phyloP scores from a whole-genome alignment of 1,139 yeast genomes.

The Yamadazyma mexicana region DNA sequence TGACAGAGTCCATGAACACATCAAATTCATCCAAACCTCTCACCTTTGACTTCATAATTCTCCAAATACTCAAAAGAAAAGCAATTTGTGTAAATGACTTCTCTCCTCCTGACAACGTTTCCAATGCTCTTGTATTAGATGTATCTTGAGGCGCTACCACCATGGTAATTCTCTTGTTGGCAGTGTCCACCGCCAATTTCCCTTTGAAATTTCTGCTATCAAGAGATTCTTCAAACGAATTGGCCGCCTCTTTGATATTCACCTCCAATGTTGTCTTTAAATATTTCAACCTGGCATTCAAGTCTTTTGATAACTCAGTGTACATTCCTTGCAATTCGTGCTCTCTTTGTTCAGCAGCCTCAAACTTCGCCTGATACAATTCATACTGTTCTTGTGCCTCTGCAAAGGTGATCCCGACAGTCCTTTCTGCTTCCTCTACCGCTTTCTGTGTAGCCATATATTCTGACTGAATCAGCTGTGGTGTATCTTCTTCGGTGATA shows the following conservation, averaged over 20 bases:
- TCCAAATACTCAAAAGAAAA: constrained; percentile 86
- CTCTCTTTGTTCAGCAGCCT: constrained; percentile 27
- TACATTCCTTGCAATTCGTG: constrained; percentile 25
- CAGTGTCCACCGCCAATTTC: constrained; percentile 17
- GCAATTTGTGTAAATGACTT: constrained; percentile 93
- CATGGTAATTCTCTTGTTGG: constrained; percentile 50
- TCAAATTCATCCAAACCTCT: constrained; percentile 96
- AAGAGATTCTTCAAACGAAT: constrained; percentile 57
- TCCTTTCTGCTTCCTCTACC: constrained; percentile 37
- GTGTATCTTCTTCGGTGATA: constrained; percentile 32
- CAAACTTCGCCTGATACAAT: constrained; percentile 25
- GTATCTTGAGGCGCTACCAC: constrained; percentile 62
- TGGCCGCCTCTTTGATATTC: constrained; percentile 33
- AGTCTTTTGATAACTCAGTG: constrained; percentile 28
- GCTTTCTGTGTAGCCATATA: constrained; percentile 32
- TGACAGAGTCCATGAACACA: constrained; percentile 95
- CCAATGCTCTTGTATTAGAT: constrained; percentile 64
- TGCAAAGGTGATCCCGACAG: constrained; percentile 35
- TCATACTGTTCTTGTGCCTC: constrained; percentile 37
- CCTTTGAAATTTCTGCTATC: constrained; percentile 78
- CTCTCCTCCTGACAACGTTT: constrained; percentile 94
- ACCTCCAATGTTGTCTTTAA: constrained; percentile 45
- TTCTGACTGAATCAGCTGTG: constrained; percentile 37
- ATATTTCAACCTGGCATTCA: constrained; percentile 50
- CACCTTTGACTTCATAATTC: constrained; percentile 81